Percentiles rank a stretch among this genome's conserved stretches.
phyloP scores from a whole-genome alignment of 225 moss, liverwort and hornwort species.

The Pleurozium schreberi region DNA sequence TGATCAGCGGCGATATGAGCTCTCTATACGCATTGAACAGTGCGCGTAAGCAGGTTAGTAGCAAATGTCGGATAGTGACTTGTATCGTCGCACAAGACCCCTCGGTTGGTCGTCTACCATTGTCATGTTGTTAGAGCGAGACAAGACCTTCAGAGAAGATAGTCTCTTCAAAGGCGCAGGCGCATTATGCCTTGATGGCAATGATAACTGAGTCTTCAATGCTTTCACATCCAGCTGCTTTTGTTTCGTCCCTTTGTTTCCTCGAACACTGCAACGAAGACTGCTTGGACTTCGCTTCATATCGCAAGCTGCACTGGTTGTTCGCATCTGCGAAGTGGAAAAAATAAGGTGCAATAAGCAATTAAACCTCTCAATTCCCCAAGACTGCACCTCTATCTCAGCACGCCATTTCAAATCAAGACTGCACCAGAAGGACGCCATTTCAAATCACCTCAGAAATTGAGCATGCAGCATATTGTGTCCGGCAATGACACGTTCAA shows the following conservation, averaged over 20 bases:
- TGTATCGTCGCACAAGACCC: conserved; percentile 33
- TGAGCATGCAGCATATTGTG: neutral
- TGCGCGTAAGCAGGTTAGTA: neutral
- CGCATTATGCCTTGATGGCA: conserved; percentile 17
- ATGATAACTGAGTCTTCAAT: conserved; percentile 16
- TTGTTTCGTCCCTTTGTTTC: conserved; percentile 13
- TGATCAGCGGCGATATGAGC: neutral
- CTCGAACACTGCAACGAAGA: conserved; percentile 44
- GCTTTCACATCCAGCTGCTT: conserved; percentile 22
- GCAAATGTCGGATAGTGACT: conserved; percentile 35
- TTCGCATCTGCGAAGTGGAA: conserved; percentile 5
- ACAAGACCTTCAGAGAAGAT: conserved; percentile 34
- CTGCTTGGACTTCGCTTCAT: conserved; percentile 39
- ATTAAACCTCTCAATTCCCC: neutral
- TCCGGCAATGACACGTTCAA: neutral
- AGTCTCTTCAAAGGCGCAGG: conserved; percentile 30
- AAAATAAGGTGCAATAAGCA: neutral
- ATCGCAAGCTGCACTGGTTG: conserved; percentile 18
- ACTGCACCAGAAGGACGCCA: neutral
- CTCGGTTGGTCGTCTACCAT: conserved; percentile 21
- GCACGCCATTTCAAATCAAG: neutral
- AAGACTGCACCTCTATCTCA: neutral
- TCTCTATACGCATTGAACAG: neutral
- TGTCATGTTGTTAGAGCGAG: conserved; percentile 20
- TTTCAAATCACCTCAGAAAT: neutral